phyloP scores from a whole-genome alignment of 345 rosid species.

The Erysimum cheiranthoides region DNA sequence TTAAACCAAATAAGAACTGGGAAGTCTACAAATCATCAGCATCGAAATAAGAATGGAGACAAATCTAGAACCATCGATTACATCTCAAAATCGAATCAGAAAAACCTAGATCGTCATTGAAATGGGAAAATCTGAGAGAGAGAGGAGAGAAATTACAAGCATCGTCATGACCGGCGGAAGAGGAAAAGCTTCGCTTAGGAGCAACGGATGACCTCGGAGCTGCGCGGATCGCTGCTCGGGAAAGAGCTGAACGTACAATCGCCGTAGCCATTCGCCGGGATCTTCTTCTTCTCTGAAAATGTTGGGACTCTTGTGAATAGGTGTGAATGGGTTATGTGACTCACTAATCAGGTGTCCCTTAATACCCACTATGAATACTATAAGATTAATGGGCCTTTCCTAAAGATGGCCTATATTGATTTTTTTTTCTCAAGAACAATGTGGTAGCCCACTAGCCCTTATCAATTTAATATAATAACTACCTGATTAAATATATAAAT shows the following conservation, averaged over 20 bases:
- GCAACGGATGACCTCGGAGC: constrained; percentile 59
- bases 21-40: not conserved
- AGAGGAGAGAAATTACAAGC: constrained; percentile 55
- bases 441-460: too few relatives aligned
- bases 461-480: too few relatives aligned
- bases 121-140: not conserved
- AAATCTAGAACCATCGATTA: not conserved
- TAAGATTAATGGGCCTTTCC: constrained; percentile 17
- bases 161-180: constrained; percentile 77
- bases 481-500: too few relatives aligned
- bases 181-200: constrained; percentile 68
- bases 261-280: constrained; percentile 67
- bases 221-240: constrained; percentile 63
- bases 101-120: constrained; percentile 28
- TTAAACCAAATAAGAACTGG: not conserved
- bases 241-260: constrained; percentile 70
- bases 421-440: too few relatives aligned
- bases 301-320: not conserved
- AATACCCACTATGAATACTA: not conserved
- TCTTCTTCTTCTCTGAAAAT: not conserved
- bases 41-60: not conserved
- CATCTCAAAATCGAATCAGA: not conserved
- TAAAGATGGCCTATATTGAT: too few relatives aligned
- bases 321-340: too few relatives aligned
- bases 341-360: not conserved